phyloP scores from a whole-genome alignment of 148 eudicot species.

The Beta vulgaris region DNA sequence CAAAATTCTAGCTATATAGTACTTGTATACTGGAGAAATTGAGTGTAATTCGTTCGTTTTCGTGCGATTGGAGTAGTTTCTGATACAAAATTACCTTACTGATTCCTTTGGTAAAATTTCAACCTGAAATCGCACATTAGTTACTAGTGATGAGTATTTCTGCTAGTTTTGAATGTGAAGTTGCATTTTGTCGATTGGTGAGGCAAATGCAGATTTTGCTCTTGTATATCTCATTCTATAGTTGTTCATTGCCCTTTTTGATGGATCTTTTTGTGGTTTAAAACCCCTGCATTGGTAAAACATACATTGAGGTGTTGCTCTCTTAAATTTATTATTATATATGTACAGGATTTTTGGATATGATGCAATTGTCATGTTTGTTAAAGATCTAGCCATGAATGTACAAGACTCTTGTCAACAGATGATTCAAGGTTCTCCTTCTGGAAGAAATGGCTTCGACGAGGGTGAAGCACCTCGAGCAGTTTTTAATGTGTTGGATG shows the following conservation, averaged over 20 bases:
- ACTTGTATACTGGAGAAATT: too few species aligned
- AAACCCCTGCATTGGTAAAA: background rate
- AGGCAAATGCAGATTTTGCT: background rate
- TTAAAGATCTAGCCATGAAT: slow-evolving; percentile 30
- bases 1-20: too few species aligned
- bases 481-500: slow-evolving; percentile 57
- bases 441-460: slow-evolving; percentile 23
- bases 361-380: slow-evolving; percentile 31
- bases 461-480: slow-evolving; percentile 39
- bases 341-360: slow-evolving; percentile 29
- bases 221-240: background rate
- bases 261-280: background rate
- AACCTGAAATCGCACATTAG: background rate
- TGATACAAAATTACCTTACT: too few species aligned
- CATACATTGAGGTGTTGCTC: background rate
- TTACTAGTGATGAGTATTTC: background rate
- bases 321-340: slow-evolving; percentile 1
- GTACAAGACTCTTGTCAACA: slow-evolving; percentile 36
- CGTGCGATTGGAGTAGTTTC: too few species aligned
- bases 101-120: background rate
- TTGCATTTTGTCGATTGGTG: background rate
- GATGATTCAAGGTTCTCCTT: slow-evolving; percentile 26
- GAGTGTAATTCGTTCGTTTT: too few species aligned
- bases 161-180: background rate
- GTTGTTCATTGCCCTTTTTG: background rate